A percentile compares a stretch with the other conserved stretches of the same genome.
phyloP scores from a whole-genome alignment of 768 basidiomycete genomes.

The Lanmaoa pseudosensibilis region DNA sequence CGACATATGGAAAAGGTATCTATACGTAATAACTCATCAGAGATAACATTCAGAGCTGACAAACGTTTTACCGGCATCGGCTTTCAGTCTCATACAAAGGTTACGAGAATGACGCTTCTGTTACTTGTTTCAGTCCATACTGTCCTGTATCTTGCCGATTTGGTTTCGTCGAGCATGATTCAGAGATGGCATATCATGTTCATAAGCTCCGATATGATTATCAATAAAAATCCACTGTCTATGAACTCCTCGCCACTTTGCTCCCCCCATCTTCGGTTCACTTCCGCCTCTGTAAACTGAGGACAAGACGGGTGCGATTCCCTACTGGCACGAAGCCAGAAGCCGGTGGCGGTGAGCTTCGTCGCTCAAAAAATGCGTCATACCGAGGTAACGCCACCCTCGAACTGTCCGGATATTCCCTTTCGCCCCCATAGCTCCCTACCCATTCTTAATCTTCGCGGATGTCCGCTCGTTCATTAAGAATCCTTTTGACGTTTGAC shows the following conservation, averaged over 20 bases:
- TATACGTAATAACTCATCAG: background rate
- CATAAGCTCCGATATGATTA: too few species aligned
- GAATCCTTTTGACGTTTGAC: background rate
- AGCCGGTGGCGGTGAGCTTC: too few species aligned
- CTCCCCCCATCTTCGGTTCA: background rate
- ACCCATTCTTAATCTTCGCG: background rate
- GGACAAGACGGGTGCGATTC: background rate
- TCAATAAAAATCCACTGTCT: too few species aligned
- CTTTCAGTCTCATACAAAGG: background rate
- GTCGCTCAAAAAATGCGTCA: background rate
- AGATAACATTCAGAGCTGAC: constrained; percentile 19
- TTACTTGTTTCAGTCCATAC: constrained; percentile 11
- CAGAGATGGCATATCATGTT: too few species aligned
- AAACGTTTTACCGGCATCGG: too few species aligned
- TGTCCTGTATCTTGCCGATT: too few species aligned
- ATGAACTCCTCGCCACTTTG: background rate
- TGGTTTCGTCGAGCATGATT: too few species aligned
- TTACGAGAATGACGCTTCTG: constrained; percentile 5
- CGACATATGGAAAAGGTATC: background rate
- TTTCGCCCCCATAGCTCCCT: constrained; percentile 1
- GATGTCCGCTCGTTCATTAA: background rate
- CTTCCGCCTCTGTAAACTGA: background rate
- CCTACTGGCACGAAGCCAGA: too few species aligned
- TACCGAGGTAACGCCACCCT: background rate
- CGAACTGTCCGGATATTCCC: background rate